These are phyloP conservation scores for Penicillium sp. DNA, from an alignment of 2,329 filamentous ascomycete genomes.

Conservation along the genomic window DNA sequence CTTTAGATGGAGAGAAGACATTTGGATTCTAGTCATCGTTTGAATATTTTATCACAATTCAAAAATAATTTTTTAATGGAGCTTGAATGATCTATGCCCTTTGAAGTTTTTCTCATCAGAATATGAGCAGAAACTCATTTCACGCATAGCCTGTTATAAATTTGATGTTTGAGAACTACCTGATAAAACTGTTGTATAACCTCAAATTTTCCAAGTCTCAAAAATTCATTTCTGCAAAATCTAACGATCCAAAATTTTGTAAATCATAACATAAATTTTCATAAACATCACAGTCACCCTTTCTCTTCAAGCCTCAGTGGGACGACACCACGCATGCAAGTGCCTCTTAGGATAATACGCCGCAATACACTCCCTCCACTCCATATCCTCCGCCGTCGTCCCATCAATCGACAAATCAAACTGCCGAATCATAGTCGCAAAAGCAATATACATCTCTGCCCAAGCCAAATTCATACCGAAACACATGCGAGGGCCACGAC, in stretches of 20 bases:
- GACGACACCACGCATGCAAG: neutral
- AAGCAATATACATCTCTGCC: slow-evolving; percentile 1
- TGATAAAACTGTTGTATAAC: neutral
- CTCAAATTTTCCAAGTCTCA: neutral
- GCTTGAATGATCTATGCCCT: too few relatives aligned
- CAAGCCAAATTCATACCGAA: slow-evolving; percentile 3
- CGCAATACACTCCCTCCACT: slow-evolving; percentile 2
- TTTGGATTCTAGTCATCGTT: too few relatives aligned
- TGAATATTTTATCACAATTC: too few relatives aligned
- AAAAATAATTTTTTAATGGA: too few relatives aligned
- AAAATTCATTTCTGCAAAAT: neutral
- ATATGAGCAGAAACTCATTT: too few relatives aligned
- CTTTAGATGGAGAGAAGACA: too few relatives aligned
- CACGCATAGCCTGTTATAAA: too few relatives aligned
- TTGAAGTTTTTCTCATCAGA: too few relatives aligned
- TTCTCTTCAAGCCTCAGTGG: neutral
- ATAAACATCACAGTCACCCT: neutral
- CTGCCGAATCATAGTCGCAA: neutral
- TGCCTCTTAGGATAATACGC: neutral
- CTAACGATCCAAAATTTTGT: neutral
- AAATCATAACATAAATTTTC: neutral
- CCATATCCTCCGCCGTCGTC: neutral
- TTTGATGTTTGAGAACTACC: neutral
- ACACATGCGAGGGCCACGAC: slow-evolving; percentile 1
- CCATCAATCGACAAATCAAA: slow-evolving; percentile 1